Percentiles rank a stretch among this genome's conserved stretches.
Evolutionary conservation across 2,329 filamentous ascomycete genomes (phyloP).

Genomic region (Botrytis paeoniae): DNA sequence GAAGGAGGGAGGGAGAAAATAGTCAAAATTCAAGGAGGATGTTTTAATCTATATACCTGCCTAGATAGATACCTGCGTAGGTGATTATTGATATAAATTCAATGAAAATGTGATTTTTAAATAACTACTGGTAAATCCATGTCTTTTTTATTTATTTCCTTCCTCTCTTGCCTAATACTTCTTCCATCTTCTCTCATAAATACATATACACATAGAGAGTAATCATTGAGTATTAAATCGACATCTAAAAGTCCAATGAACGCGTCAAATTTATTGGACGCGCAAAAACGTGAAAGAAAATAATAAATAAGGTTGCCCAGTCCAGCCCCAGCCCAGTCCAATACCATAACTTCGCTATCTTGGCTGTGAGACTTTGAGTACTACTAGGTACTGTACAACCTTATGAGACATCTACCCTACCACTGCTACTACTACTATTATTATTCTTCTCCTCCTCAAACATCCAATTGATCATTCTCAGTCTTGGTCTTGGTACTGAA

Average conservation of each 20-base stretch:
- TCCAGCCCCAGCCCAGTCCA: neutral
- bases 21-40: neutral
- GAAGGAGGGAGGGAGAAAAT: neutral
- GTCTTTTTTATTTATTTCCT: neutral
- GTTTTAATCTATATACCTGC: neutral
- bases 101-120: neutral
- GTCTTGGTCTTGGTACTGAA: neutral
- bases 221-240: neutral
- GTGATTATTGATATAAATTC: neutral
- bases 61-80: neutral
- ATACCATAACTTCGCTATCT: neutral
- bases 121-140: neutral
- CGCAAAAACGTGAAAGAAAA: constrained; percentile 3
- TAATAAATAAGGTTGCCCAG: neutral
- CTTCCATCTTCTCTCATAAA: neutral
- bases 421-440: neutral
- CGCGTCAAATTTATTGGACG: neutral
- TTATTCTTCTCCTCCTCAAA: neutral
- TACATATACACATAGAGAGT: no score
- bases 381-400: neutral
- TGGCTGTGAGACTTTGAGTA: neutral
- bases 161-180: neutral
- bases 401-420: constrained; percentile 7
- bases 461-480: neutral
- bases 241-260: neutral